Base-by-base conservation (phyloP, 2,329 filamentous ascomycete species). In the Pseudogymnoascus verrucosus region DNA sequence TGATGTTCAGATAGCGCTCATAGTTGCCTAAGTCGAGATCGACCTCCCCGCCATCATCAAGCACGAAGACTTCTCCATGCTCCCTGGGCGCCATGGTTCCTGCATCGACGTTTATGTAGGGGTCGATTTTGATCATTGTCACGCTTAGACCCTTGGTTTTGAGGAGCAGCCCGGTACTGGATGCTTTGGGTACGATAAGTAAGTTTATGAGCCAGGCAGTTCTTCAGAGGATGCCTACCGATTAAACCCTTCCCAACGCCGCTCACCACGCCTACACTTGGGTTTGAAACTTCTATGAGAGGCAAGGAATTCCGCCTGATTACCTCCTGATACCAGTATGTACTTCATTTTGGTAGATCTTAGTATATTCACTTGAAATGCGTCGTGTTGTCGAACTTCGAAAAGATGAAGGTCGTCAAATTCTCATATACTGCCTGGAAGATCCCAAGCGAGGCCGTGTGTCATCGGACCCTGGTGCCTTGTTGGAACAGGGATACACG, bases 21-120 rank as follows among this genome's bases (percentile, higher is more conserved):
- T 90, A 90, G 76, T 90, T 90, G 67, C 88, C 88, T 34, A 91
- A 79, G 74, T 91, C 88, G 64, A 90, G 82, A 71, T 90, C 88
- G 67, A 87, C 84, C 76, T 91, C 89, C 68, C 89, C 89, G 66
- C 90, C 90, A 71, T 95, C 91, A 69, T 90, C 86, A 64, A 95
- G 83, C 57, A 97, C 93, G 73, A 93, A 96, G 69, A 89, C 89
- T 78, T 96, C 93, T 68, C 93, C 93, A 73, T 96, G 91, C 75
- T 88, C 83, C 68, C 81, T 86, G 39, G 85, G 85, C 71, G 84
- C 82, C 85, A 89, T 89, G 57, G 83, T 86, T 63, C 87, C 87
- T 12, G 88, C 87, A 79, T 90, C 87, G 74, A 90, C 82, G 75
- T 89, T 89, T 78, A 90, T 84, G 74, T 90, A 90, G 1, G 88